These are phyloP conservation scores for Aspergillus olivimuriae DNA, from an alignment of 495 filamentous ascomycete genomes.

Conservation along the genomic window DNA sequence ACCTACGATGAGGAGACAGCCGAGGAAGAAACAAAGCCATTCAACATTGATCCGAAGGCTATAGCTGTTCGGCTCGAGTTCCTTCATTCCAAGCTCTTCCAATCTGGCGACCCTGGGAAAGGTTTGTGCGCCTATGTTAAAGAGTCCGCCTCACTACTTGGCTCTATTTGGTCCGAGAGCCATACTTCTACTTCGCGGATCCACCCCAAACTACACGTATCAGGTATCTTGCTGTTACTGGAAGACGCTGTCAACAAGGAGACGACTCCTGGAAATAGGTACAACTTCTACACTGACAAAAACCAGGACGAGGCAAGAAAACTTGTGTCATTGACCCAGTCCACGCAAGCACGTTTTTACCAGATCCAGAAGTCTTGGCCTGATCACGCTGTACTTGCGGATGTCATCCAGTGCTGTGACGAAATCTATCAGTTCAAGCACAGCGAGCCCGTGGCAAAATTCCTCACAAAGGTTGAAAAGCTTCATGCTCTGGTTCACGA, in stretches of 20 bases:
- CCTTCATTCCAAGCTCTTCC: conserved; percentile 48
- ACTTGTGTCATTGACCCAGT: conserved; percentile 57
- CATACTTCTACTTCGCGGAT: conserved; percentile 26
- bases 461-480: conserved; percentile 77
- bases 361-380: conserved; percentile 65
- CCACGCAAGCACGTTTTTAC: conserved; percentile 60
- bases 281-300: conserved; percentile 84
- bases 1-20: conserved; percentile 52
- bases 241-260: conserved; percentile 47
- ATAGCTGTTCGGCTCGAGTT: conserved; percentile 46
- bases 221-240: conserved; percentile 59
- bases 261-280: conserved; percentile 33
- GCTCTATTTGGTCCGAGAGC: conserved; percentile 31
- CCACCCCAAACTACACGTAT: conserved; percentile 49
- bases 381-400: conserved; percentile 65
- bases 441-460: conserved; percentile 78
- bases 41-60: conserved; percentile 32
- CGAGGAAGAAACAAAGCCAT: conserved; percentile 20
- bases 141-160: conserved; percentile 32
- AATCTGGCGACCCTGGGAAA: conserved; percentile 18
- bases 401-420: conserved; percentile 68
- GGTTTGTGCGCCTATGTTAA: conserved; percentile 32
- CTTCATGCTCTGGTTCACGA: conserved; percentile 76
- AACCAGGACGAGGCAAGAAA: conserved; percentile 70
- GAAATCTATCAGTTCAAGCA: conserved; percentile 68